Conservation (phyloP, 2,329 filamentous ascomycete genomes). For the Aspergillus eucalypticola region DNA sequence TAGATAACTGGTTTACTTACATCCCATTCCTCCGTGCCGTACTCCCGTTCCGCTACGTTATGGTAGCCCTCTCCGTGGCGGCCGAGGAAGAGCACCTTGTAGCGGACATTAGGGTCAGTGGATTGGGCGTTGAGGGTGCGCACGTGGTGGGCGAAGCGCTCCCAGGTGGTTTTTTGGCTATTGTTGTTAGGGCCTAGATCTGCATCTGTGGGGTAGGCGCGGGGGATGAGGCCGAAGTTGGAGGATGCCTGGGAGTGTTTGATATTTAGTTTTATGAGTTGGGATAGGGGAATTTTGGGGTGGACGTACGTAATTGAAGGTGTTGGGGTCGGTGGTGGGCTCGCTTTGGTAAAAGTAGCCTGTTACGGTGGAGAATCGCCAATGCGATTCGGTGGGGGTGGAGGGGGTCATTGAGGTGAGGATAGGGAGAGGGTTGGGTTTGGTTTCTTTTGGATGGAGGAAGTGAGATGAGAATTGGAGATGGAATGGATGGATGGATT, state of each 20-base stretch:
- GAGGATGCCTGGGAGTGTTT: constrained; percentile 34
- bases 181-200: constrained; percentile 27
- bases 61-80: constrained; percentile 64
- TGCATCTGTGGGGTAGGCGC: constrained; percentile 45
- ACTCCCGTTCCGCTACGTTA: constrained; percentile 61
- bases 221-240: constrained; percentile 54
- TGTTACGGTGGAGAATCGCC: constrained; percentile 43
- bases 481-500: not conserved
- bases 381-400: constrained; percentile 20
- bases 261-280: constrained; percentile 2
- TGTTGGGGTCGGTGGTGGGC: constrained; percentile 46
- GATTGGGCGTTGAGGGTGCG: constrained; percentile 44
- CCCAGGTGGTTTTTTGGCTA: constrained; percentile 53
- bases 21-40: constrained; percentile 62
- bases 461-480: not conserved
- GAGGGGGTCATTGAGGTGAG: constrained; percentile 22
- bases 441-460: not conserved
- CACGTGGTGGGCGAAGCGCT: constrained; percentile 53
- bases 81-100: constrained; percentile 60
- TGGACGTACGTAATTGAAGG: constrained; percentile 50
- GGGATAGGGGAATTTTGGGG: not conserved
- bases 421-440: not conserved
- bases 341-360: constrained; percentile 56
- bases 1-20: constrained; percentile 31
- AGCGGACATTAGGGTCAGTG: constrained; percentile 42